A percentile compares a stretch with the other conserved stretches of the same genome.
phyloP scores from a whole-genome alignment of 2,329 filamentous ascomycete genomes.

The Domatiomyces globalis region DNA sequence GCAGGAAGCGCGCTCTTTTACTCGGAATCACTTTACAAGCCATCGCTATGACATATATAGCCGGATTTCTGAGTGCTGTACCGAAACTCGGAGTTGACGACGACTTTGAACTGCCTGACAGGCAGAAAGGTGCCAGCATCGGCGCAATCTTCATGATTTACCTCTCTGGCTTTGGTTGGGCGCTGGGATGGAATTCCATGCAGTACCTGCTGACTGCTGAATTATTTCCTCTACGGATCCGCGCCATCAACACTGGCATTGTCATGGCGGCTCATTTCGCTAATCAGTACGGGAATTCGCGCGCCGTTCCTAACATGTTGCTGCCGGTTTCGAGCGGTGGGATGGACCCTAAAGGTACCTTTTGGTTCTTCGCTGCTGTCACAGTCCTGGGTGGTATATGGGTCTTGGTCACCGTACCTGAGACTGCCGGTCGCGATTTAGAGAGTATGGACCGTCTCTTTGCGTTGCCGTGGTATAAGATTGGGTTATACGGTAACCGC shows the following conservation, averaged over 20 bases:
- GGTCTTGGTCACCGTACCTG: constrained; percentile 60
- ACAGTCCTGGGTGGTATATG: constrained; percentile 54
- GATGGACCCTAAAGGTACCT: constrained; percentile 50
- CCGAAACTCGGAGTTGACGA: constrained; percentile 20
- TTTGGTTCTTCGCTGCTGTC: constrained; percentile 59
- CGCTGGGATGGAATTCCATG: constrained; percentile 53
- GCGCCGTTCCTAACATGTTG: constrained; percentile 31
- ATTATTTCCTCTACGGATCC: constrained; percentile 31
- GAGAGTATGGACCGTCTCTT: constrained; percentile 58
- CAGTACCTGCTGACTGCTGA: constrained; percentile 24
- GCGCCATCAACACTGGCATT: constrained; percentile 29
- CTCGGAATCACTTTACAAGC: constrained; percentile 36
- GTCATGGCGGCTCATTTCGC: constrained; percentile 33
- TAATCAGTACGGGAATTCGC: constrained; percentile 23
- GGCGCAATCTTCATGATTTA: constrained; percentile 33
- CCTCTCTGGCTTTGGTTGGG: constrained; percentile 32
- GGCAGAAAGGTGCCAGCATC: constrained; percentile 23
- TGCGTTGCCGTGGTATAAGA: constrained; percentile 58
- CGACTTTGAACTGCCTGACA: constrained; percentile 9
- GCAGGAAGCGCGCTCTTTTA: constrained; percentile 47
- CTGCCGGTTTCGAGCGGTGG: constrained; percentile 33
- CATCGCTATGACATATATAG: constrained; percentile 42
- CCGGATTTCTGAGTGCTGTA: constrained; percentile 32
- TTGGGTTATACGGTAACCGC: constrained; percentile 35
- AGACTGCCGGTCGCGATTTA: constrained; percentile 47